Conservation (phyloP, 169 alveolate species). For the Miamiensis avidus region DNA sequence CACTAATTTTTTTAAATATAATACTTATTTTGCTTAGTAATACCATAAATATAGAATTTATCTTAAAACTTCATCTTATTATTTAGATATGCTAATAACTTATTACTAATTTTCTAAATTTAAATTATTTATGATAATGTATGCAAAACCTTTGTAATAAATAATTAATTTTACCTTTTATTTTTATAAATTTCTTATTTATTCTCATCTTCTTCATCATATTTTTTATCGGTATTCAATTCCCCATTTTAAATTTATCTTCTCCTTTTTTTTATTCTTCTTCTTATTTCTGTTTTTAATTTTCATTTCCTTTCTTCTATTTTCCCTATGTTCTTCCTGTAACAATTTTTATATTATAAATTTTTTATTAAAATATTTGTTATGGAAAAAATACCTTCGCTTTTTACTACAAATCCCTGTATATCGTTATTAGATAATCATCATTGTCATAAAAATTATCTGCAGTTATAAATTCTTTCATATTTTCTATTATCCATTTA, state of each 20-base stretch:
- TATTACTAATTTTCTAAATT: conserved; percentile 15
- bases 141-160: no score
- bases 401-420: conserved; percentile 26
- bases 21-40: conserved; percentile 31
- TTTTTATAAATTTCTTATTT: background rate
- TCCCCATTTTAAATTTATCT: background rate
- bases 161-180: background rate
- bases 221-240: background rate
- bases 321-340: conserved; percentile 17
- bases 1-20: conserved; percentile 33
- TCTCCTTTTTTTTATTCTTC: conserved; percentile 17
- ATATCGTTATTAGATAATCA: conserved; percentile 31
- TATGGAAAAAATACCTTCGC: conserved; percentile 20
- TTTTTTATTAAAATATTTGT: conserved; percentile 13
- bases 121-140: no score
- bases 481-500: conserved; percentile 38
- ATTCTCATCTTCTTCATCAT: background rate
- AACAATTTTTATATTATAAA: no score
- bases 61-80: conserved; percentile 20
- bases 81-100: conserved; percentile 18
- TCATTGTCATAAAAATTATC: conserved; percentile 31
- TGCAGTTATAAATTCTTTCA: conserved; percentile 33
- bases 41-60: conserved; percentile 42
- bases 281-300: conserved; percentile 15
- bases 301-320: conserved; percentile 7